A percentile compares a stretch with the other conserved stretches of the same genome.
These are phyloP conservation scores for Chaetomium globosum DNA, from an alignment of 2,329 filamentous ascomycete genomes.

Conservation along the genomic window DNA sequence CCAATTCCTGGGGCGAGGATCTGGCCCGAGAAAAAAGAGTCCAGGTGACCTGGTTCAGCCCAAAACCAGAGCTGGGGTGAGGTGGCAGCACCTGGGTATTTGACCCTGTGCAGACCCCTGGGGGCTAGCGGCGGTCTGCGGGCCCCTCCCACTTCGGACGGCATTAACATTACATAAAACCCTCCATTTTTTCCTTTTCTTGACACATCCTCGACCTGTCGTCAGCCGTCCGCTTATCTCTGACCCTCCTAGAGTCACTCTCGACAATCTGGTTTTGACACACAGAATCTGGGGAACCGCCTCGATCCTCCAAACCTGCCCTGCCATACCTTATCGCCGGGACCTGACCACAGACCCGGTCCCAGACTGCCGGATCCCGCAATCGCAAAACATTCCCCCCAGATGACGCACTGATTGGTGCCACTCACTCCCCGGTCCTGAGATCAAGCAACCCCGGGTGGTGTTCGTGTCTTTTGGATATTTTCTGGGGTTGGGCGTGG, in stretches of 20 bases:
- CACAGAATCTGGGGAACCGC: slow-evolving; percentile 40
- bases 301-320: slow-evolving; percentile 39
- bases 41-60: slow-evolving; percentile 37
- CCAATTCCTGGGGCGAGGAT: slow-evolving; percentile 24
- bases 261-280: slow-evolving; percentile 40
- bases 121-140: slow-evolving; percentile 32
- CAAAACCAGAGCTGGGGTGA: slow-evolving; percentile 29
- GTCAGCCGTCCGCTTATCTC: slow-evolving; percentile 46
- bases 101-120: slow-evolving; percentile 33
- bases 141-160: slow-evolving; percentile 39
- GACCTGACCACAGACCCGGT: slow-evolving; percentile 38
- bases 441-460: slow-evolving; percentile 35
- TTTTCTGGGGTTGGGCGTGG: slow-evolving; percentile 30
- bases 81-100: slow-evolving; percentile 36
- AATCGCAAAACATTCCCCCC: slow-evolving; percentile 41
- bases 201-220: slow-evolving; percentile 49
- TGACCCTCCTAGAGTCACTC: slow-evolving; percentile 37
- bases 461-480: slow-evolving; percentile 36
- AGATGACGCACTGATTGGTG: slow-evolving; percentile 50
- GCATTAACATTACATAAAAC: slow-evolving; percentile 55
- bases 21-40: slow-evolving; percentile 26
- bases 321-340: slow-evolving; percentile 43
- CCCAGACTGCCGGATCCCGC: slow-evolving; percentile 47
- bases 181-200: slow-evolving; percentile 47
- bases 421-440: slow-evolving; percentile 36